Evolutionary conservation across 345 rosid genomes (phyloP).

Genomic region (Sisymbrium irio): DNA sequence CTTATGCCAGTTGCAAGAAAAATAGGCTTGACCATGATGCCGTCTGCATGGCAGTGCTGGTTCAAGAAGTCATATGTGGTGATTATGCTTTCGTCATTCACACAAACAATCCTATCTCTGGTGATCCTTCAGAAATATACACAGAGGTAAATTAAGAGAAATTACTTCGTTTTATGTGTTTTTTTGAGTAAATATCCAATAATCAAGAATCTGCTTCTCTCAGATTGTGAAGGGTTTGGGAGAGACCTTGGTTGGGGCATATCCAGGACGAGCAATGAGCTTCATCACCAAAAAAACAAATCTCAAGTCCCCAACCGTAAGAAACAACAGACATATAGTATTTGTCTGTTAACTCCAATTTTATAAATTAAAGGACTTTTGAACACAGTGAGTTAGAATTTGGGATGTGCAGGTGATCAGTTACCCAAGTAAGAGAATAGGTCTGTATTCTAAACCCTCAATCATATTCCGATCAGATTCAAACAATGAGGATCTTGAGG

Average conservation of each 20-base stretch:
- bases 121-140: slow-evolving; percentile 82
- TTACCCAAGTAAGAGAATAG: slow-evolving; percentile 93
- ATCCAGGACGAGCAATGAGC: slow-evolving; percentile 95
- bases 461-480: slow-evolving; percentile 94
- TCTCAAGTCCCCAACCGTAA: slow-evolving; percentile 71
- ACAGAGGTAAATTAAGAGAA: slow-evolving; percentile 57
- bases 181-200: not conserved
- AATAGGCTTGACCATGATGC: slow-evolving; percentile 72
- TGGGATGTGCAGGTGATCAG: slow-evolving; percentile 53
- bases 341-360: not conserved
- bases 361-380: not conserved
- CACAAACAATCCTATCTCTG: slow-evolving; percentile 94
- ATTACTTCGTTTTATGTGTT: not conserved
- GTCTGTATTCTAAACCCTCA: slow-evolving; percentile 80
- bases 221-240: slow-evolving; percentile 96
- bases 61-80: slow-evolving; percentile 87
- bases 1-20: slow-evolving; percentile 84
- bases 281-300: slow-evolving; percentile 81
- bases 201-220: not conserved
- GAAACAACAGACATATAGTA: slow-evolving; percentile 6
- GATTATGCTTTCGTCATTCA: slow-evolving; percentile 97
- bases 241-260: slow-evolving; percentile 95
- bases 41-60: slow-evolving; percentile 93
- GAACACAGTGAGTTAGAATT: not conserved
- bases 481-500: slow-evolving; percentile 94